Conservation (phyloP, 2,329 filamentous ascomycete species). For the Sporothrix pseudoabietina region DNA sequence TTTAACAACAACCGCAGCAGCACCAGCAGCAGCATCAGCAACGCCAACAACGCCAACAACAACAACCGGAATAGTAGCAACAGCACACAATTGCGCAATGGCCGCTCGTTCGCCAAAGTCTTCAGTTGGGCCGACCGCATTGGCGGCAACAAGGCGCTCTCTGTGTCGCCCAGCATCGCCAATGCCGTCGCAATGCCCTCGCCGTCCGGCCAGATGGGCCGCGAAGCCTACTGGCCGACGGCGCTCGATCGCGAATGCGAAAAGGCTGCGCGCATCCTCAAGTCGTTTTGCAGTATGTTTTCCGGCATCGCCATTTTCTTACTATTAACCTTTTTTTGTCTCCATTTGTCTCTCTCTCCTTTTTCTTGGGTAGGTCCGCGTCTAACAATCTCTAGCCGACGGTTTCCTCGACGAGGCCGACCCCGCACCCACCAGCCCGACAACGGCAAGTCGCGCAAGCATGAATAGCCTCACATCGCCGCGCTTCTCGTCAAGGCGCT, state of each 20-base stretch:
- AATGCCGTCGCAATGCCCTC: conserved; percentile 48
- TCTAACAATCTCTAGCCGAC: conserved; percentile 48
- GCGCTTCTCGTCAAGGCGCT: conserved; percentile 29
- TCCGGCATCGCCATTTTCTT: conserved; percentile 25
- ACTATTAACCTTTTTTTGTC: conserved; percentile 38
- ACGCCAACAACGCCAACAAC: not conserved
- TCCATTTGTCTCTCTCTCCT: not conserved
- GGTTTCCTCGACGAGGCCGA: conserved; percentile 55
- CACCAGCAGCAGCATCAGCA: conserved; percentile 16
- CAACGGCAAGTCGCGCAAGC: conserved; percentile 32
- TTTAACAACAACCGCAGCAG: conserved; percentile 12
- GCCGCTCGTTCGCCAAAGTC: conserved; percentile 38
- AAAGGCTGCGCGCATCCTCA: conserved; percentile 75
- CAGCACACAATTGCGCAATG: conserved; percentile 16
- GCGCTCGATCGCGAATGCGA: conserved; percentile 74
- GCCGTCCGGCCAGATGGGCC: conserved; percentile 76
- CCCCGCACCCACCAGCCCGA: conserved; percentile 39
- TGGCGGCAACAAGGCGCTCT: conserved; percentile 25
- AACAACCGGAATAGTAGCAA: conserved; percentile 25
- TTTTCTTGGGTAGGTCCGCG: conserved; percentile 67
- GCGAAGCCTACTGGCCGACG: conserved; percentile 75
- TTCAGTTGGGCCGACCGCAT: conserved; percentile 41
- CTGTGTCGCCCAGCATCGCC: conserved; percentile 32
- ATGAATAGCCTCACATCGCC: conserved; percentile 32
- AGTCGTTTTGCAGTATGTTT: conserved; percentile 84